These are phyloP conservation scores for Stygiomarasmius scandens DNA, from an alignment of 1,284 basidiomycete species.

Conservation along the genomic window DNA sequence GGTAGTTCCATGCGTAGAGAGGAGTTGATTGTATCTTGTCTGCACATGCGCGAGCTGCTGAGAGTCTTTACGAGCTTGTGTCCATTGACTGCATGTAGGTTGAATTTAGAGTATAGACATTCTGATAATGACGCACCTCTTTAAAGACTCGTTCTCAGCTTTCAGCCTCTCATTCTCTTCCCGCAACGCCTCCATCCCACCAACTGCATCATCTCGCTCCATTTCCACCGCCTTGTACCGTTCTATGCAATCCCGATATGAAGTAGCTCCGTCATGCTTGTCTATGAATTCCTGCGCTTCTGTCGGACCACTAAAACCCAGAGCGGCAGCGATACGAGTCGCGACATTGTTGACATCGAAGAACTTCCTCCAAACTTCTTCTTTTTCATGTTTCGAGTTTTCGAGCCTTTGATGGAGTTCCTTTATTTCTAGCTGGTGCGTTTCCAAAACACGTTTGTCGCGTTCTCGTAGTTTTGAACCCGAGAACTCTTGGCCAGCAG, in stretches of 20 bases:
- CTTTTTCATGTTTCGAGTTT: conserved; percentile 30
- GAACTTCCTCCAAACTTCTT: conserved; percentile 33
- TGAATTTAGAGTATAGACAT: too few species aligned
- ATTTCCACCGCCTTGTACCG: conserved; percentile 33
- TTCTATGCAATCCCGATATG: conserved; percentile 38
- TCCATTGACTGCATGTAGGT: background rate
- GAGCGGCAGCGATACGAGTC: conserved; percentile 32
- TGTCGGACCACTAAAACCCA: conserved; percentile 40
- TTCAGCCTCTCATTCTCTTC: conserved; percentile 8
- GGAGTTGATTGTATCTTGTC: conserved; percentile 43
- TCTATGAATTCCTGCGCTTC: conserved; percentile 41
- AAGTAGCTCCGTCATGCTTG: conserved; percentile 17
- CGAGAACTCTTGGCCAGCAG: background rate
- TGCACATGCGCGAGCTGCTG: conserved; percentile 40
- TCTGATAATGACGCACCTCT: conserved; percentile 11
- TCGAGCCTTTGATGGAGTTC: conserved; percentile 32
- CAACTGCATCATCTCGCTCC: conserved; percentile 24
- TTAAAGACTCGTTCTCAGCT: background rate
- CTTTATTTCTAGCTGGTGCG: conserved; percentile 33
- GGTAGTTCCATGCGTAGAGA: too few species aligned
- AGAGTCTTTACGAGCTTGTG: background rate
- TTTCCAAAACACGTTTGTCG: conserved; percentile 36
- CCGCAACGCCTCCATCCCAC: conserved; percentile 20
- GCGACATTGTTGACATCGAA: conserved; percentile 34
- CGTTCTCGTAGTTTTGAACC: conserved; percentile 34